phyloP scores from a whole-genome alignment of 768 basidiomycete species.

The Pleurotus platypus region DNA sequence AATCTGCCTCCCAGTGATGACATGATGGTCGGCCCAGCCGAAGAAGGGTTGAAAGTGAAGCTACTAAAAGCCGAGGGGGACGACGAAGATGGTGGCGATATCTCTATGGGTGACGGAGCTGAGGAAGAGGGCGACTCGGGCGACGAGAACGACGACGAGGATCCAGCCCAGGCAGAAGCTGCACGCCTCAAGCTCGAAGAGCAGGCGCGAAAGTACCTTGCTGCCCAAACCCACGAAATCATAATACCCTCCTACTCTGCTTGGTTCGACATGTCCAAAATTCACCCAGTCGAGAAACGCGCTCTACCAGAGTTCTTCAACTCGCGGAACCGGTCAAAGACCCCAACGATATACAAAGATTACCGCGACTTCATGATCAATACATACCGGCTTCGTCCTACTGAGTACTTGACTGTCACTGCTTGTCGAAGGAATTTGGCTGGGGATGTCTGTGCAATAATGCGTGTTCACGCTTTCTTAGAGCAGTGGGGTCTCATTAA shows the following conservation, averaged over 20 bases:
- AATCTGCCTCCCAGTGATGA: constrained; percentile 42
- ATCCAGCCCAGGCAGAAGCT: constrained; percentile 79
- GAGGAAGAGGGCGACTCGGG: constrained; percentile 77
- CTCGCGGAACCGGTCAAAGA: constrained; percentile 90
- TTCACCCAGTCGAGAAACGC: constrained; percentile 88
- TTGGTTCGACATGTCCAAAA: constrained; percentile 96
- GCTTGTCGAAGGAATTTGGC: constrained; percentile 95
- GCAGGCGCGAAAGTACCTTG: constrained; percentile 90
- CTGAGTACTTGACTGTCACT: constrained; percentile 95
- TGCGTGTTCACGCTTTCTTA: constrained; percentile 97
- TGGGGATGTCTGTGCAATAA: constrained; percentile 96
- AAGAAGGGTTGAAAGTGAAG: constrained; percentile 40
- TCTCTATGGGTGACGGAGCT: constrained; percentile 76
- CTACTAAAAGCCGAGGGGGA: constrained; percentile 46
- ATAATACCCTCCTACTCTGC: constrained; percentile 96
- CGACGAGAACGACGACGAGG: constrained; percentile 83
- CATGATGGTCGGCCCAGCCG: constrained; percentile 34
- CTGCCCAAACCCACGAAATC: constrained; percentile 95
- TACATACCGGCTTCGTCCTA: constrained; percentile 90
- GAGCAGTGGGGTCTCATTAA: constrained; percentile 99
- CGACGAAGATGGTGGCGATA: constrained; percentile 65
- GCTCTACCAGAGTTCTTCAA: constrained; percentile 99
- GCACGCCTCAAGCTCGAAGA: constrained; percentile 78
- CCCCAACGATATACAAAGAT: constrained; percentile 96
- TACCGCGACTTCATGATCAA: constrained; percentile 99